These are phyloP conservation scores for Bretschneidera sinensis DNA, from an alignment of 345 rosid species.

Conservation along the genomic window DNA sequence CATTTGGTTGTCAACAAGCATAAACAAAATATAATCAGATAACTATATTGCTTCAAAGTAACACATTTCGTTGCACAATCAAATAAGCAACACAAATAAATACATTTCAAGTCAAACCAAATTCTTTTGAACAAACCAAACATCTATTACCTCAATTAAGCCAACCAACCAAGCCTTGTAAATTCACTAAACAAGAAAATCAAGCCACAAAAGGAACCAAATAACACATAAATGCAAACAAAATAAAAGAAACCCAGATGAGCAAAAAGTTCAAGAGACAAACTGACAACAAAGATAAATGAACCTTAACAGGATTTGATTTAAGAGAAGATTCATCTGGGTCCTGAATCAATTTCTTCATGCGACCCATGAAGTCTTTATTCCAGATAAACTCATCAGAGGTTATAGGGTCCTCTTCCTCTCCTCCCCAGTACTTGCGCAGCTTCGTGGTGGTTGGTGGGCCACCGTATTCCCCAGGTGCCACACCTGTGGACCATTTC, in stretches of 20 bases:
- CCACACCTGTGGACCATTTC: conserved; percentile 92
- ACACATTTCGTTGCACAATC: too few relatives aligned
- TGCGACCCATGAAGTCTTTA: conserved; percentile 76
- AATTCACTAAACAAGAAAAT: neutral
- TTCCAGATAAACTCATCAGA: conserved; percentile 92
- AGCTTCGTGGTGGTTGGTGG: conserved; percentile 73
- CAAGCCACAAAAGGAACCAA: neutral
- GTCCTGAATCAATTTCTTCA: conserved; percentile 57
- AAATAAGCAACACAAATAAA: neutral
- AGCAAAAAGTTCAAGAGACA: neutral
- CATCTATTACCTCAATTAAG: neutral
- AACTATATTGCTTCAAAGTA: too few relatives aligned
- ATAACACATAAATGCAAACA: neutral
- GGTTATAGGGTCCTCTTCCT: conserved; percentile 74
- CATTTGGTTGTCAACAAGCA: neutral
- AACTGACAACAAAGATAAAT: neutral
- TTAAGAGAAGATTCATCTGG: conserved; percentile 29
- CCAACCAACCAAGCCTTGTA: too few relatives aligned
- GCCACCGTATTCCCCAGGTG: conserved; percentile 93
- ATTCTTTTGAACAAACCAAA: neutral
- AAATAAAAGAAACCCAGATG: neutral
- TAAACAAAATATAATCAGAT: too few relatives aligned
- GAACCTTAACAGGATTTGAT: conserved; percentile 48
- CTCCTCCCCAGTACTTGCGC: conserved; percentile 88
- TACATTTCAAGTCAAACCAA: neutral